phyloP scores from a whole-genome alignment of 257 asterid species.

The Datura wrightii region DNA sequence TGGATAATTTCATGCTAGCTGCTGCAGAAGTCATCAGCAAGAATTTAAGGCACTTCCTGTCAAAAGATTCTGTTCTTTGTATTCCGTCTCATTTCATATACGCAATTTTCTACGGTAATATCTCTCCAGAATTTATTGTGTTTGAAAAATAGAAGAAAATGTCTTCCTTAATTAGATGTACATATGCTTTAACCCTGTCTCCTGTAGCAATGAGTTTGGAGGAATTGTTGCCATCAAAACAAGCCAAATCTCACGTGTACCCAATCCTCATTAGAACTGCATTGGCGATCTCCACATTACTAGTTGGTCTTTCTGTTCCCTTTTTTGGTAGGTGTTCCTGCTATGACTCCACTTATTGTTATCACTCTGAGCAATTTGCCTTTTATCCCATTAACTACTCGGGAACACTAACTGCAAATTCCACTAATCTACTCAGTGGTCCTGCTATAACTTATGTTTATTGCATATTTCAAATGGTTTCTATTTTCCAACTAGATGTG shows the following conservation, averaged over 20 bases:
- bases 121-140: conserved; percentile 24
- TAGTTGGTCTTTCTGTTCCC: conserved; percentile 70
- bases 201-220: conserved; percentile 86
- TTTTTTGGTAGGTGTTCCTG: conserved; percentile 58
- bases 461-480: neutral
- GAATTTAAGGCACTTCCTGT: conserved; percentile 22
- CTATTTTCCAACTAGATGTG: neutral
- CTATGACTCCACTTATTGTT: neutral
- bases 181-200: conserved; percentile 74
- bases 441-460: neutral
- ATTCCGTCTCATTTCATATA: neutral
- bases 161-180: conserved; percentile 53
- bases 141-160: neutral
- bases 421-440: neutral
- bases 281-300: conserved; percentile 62
- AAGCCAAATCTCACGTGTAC: conserved; percentile 50
- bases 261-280: conserved; percentile 68
- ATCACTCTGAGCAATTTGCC: neutral
- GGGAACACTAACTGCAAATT: neutral
- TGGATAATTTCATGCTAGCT: conserved; percentile 23
- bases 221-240: conserved; percentile 68
- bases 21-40: neutral
- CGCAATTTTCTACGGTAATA: neutral
- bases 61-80: neutral
- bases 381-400: neutral